Conservation (phyloP, 257 asterid species). For the Apocynum venetum region DNA sequence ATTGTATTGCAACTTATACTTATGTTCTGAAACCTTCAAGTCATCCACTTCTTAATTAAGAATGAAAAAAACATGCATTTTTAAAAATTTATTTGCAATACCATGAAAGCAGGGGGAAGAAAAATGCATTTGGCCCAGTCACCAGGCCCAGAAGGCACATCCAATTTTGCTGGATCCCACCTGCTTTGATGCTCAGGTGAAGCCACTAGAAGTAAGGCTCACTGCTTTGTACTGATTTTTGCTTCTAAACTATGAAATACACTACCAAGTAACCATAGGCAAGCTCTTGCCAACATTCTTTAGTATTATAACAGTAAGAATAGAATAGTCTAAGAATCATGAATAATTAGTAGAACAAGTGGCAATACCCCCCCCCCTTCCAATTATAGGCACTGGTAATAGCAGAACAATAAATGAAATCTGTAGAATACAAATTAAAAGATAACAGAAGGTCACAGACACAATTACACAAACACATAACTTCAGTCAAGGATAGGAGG, state of each 20-base stretch:
- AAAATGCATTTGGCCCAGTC: background rate
- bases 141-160: background rate
- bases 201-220: background rate
- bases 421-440: background rate
- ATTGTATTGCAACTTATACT: background rate
- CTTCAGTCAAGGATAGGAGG: background rate
- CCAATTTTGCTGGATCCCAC: background rate
- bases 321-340: background rate
- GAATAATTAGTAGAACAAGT: background rate
- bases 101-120: background rate
- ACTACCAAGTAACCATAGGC: background rate
- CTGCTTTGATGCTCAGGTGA: background rate
- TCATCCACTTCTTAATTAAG: background rate
- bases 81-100: background rate
- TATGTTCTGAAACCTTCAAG: background rate
- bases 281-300: background rate
- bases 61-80: no score
- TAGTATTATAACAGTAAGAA: background rate
- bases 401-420: background rate
- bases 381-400: background rate
- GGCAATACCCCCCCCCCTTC: background rate
- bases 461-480: background rate
- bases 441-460: background rate
- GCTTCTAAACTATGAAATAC: background rate
- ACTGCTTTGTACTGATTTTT: background rate